A percentile compares a stretch with the other conserved stretches of the same genome.
Conservation (phyloP, 768 basidiomycete species). For the Suillus hirtellus region DNA sequence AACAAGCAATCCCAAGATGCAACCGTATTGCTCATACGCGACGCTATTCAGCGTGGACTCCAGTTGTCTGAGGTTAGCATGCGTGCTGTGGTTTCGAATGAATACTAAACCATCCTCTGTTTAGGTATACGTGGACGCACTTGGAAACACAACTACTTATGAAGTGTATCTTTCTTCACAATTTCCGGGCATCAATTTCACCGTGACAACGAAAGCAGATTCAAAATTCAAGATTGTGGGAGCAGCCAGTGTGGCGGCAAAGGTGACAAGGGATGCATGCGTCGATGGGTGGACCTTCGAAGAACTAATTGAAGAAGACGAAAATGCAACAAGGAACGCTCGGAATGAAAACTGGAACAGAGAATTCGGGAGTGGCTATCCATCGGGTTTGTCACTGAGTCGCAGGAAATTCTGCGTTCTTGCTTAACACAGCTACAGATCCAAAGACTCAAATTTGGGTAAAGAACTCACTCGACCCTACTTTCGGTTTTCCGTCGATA, state of each 20-base stretch:
- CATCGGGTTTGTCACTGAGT: slow-evolving; percentile 56
- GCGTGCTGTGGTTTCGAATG: background rate
- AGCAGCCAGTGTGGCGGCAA: slow-evolving; percentile 97
- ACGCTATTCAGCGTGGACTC: slow-evolving; percentile 80
- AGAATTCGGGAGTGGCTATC: slow-evolving; percentile 83
- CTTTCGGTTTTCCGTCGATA: slow-evolving; percentile 90
- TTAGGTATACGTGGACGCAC: slow-evolving; percentile 92
- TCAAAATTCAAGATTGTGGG: slow-evolving; percentile 96
- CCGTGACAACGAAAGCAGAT: slow-evolving; percentile 91
- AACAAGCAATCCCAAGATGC: slow-evolving; percentile 89
- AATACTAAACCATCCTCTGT: background rate
- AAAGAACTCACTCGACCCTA: slow-evolving; percentile 69
- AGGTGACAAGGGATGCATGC: slow-evolving; percentile 92
- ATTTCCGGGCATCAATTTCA: slow-evolving; percentile 86
- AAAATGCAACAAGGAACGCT: background rate
- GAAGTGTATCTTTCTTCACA: slow-evolving; percentile 76
- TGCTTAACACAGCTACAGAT: slow-evolving; percentile 46
- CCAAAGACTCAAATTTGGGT: slow-evolving; percentile 93
- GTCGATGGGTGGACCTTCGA: slow-evolving; percentile 84
- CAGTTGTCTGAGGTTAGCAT: slow-evolving; percentile 71
- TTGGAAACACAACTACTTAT: slow-evolving; percentile 86
- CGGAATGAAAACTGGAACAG: slow-evolving; percentile 30
- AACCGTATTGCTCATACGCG: slow-evolving; percentile 84
- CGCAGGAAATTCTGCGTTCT: background rate
- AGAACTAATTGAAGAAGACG: slow-evolving; percentile 41